phyloP scores from a whole-genome alignment of 1,139 yeast genomes.

The Pichia sp. region DNA sequence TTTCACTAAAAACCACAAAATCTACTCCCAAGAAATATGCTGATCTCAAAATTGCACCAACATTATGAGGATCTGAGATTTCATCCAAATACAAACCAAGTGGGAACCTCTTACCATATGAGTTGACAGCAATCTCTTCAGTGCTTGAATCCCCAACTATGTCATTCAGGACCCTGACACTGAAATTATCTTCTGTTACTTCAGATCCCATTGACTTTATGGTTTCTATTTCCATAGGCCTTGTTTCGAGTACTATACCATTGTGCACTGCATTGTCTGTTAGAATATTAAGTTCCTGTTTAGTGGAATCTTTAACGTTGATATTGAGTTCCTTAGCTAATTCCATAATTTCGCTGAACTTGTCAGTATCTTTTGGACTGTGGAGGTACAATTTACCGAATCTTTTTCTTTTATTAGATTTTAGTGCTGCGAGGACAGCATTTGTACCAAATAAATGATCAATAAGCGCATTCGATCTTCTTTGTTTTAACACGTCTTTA shows the following conservation, averaged over 20 bases:
- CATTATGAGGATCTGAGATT: constrained; percentile 83
- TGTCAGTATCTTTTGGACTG: constrained; percentile 36
- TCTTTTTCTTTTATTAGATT: constrained; percentile 49
- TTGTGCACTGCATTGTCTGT: constrained; percentile 76
- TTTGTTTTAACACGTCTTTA: constrained; percentile 9
- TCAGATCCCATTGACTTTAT: constrained; percentile 36
- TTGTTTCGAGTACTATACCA: constrained; percentile 69
- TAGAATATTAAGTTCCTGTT: constrained; percentile 56
- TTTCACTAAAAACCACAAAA: constrained; percentile 65
- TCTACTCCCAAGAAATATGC: constrained; percentile 86
- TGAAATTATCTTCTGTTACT: constrained; percentile 34
- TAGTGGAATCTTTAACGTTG: constrained; percentile 34
- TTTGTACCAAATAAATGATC: constrained; percentile 78
- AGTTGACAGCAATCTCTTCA: constrained; percentile 1
- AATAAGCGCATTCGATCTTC: constrained; percentile 41
- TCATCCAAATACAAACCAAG: constrained; percentile 77
- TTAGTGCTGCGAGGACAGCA: constrained; percentile 67
- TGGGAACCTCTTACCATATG: constrained; percentile 41
- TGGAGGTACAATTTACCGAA: constrained; percentile 49
- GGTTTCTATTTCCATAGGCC: constrained; percentile 47
- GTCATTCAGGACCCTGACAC: constrained; percentile 23
- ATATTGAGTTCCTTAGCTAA: constrained; percentile 40
- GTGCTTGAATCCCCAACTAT: constrained; percentile 4
- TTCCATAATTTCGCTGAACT: constrained; percentile 36
- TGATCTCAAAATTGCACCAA: constrained; percentile 81